Evolutionary conservation across 2,329 filamentous ascomycete species (phyloP).

Genomic region (Diaporthe citri): DNA sequence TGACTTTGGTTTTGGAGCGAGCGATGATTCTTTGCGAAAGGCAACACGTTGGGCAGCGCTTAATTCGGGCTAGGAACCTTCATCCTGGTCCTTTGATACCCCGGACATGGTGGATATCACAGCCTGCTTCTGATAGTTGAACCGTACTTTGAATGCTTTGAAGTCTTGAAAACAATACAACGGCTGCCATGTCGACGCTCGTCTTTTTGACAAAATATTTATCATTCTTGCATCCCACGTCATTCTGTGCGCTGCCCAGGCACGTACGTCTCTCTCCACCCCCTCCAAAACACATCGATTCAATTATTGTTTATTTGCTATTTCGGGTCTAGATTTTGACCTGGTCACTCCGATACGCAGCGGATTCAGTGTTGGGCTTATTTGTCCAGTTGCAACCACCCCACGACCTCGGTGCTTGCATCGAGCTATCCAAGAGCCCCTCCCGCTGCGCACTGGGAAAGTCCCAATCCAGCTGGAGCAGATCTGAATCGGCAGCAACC

Average conservation of each 20-base stretch:
- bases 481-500: not conserved
- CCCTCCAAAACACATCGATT: not conserved
- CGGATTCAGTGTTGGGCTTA: not conserved
- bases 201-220: not conserved
- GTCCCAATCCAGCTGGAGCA: not conserved
- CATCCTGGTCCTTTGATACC: not conserved
- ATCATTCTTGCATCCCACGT: not conserved
- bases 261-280: not conserved
- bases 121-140: not conserved
- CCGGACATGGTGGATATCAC: not conserved
- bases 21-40: not conserved
- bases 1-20: slow-evolving; percentile 17
- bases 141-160: not conserved
- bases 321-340: too few relatives aligned
- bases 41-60: not conserved
- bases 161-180: not conserved
- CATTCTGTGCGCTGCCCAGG: not conserved
- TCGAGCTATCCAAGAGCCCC: not conserved
- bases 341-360: not conserved
- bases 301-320: too few relatives aligned
- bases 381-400: not conserved
- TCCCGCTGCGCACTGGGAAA: not conserved
- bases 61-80: not conserved
- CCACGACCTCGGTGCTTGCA: not conserved
- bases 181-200: not conserved